A percentile compares a stretch with the other conserved stretches of the same genome.
Evolutionary conservation across 768 basidiomycete genomes (phyloP).

Genomic region (Coprinopsis sp.): DNA sequence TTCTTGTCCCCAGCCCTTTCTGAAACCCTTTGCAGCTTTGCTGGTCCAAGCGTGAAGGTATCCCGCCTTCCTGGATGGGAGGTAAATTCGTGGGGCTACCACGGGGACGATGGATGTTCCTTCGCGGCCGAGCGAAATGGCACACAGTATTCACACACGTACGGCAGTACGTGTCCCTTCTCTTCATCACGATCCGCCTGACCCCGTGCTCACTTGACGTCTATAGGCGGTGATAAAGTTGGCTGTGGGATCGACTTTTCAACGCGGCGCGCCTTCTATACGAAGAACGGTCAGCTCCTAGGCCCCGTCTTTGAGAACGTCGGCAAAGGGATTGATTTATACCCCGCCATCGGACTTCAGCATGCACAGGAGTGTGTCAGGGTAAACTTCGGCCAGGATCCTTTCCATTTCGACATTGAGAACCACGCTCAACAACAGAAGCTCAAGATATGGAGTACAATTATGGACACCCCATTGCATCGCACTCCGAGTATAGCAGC

Average conservation of each 20-base stretch:
- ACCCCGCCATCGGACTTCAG: constrained; percentile 86
- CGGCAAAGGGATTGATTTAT: constrained; percentile 61
- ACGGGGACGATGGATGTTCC: constrained; percentile 82
- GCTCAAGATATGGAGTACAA: constrained; percentile 60
- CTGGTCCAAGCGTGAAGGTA: constrained; percentile 57
- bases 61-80: constrained; percentile 86
- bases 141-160: constrained; percentile 69
- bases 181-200: constrained; percentile 3
- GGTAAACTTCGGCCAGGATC: constrained; percentile 83
- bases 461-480: constrained; percentile 50
- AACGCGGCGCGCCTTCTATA: constrained; percentile 77
- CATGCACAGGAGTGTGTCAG: constrained; percentile 73
- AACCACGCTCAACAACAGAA: constrained; percentile 73
- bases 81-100: constrained; percentile 83
- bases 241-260: constrained; percentile 94
- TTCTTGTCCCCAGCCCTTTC: neutral
- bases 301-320: constrained; percentile 71
- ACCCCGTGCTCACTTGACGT: constrained; percentile 11
- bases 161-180: constrained; percentile 56
- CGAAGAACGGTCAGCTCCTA: constrained; percentile 76
- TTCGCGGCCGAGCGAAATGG: constrained; percentile 74
- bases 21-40: constrained; percentile 45
- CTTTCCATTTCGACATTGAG: constrained; percentile 90
- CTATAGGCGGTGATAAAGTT: constrained; percentile 75
- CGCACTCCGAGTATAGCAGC: constrained; percentile 10